Base-by-base conservation (phyloP, 768 basidiomycete species). In the Candolleomyces eurysporus region DNA sequence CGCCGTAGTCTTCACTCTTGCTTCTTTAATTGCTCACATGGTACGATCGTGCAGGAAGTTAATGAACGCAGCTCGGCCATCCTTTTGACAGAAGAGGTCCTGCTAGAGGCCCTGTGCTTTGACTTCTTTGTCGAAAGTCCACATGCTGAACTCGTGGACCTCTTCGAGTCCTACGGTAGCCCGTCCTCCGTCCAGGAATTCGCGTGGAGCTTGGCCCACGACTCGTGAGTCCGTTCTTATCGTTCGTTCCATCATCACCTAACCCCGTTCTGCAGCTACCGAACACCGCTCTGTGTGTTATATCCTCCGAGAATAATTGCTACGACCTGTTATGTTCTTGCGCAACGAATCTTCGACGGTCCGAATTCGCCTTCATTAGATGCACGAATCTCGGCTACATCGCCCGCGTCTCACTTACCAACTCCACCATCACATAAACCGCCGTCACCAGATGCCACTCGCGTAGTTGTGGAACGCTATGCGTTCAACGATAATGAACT, bases 121-220 rank as follows among this genome's bases (percentile, higher is more conserved):
- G 92, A 94, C 71, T 90, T 93, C 69, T 82, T 88, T 39, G 85
- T 92, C 10, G 82, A 84, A 60, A 92, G 85, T 66, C 90, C 91
- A 17, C 92, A 94, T 65, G 84, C 84, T 32, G 82, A 88, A 56
- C 77, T 94, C 32, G 84, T 90, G 48, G 88, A 92, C 63, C 76
- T 93, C 11, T 89, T 92, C 67, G 84, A 87, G 59, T 75, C 79
- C 9, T 73, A 81, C 48, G 79, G 80, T 63, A 77, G 79, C 48
- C 81, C 79, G 40, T 57, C 69, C 19, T 72, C 77, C 39, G 71
- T 88, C 40, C 85, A 90, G 71, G 91, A 92, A 68, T 88, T 84
- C 68, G 86, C 91, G 13, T 94, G 92, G 93, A 91, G 90, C 63
- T 78, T 94, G 55, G 89, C 91, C 14, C 90, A 92, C 73, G 92